Base-by-base conservation (phyloP, 2,329 filamentous ascomycete genomes). In the Bipolaris oryzae region DNA sequence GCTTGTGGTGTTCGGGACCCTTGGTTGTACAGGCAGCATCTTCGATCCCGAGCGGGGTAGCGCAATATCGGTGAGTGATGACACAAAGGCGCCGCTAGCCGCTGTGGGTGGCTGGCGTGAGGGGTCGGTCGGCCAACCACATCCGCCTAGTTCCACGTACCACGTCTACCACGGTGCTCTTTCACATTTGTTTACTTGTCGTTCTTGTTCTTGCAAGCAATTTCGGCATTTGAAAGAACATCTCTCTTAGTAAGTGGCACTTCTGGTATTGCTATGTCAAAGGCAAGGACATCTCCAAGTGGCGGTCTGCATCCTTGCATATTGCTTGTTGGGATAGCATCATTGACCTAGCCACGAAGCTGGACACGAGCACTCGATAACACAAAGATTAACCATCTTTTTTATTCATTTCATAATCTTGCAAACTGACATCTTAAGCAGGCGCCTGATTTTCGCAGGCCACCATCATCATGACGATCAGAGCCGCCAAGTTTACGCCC, bases 401-500 rank as follows among this genome's bases (percentile, higher is more conserved):
- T 15, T 21, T 11, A 18, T 9, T 3, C 7, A 2, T 7, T 13
- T 33, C 16, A 20, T 37, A 6, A 5, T 3, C 23, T 21, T 9
- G 16, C 15, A 47, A n/a, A n/a, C 42, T 56, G 7, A 59, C 25
- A 38, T 46, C 6, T 9, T 11, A 2, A 16, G 31, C n/a, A 50
- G 25, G 13, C 11, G 44, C 42, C 39, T 18, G 7, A 10, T 21
- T 50, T 34, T 25, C 39, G 25, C 18, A 18, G 48, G 41, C n/a
- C 33, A 25, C 21, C 6, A 28, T 38, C n/a, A 63, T 49, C 20
- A 92, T 92, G 90, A 91, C 88, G 7, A 83, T 90, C 71, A 82
- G 83, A 63, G 87, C 88, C 9, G 81, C 82, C 65, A 89, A 88
- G 65, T 90, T 93, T 77, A 92, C 89, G 9, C 89, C 90, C 4